These are phyloP conservation scores for Eremochloa ophiuroides DNA, from an alignment of 176 grass and related monocot species.

Conservation along the genomic window DNA sequence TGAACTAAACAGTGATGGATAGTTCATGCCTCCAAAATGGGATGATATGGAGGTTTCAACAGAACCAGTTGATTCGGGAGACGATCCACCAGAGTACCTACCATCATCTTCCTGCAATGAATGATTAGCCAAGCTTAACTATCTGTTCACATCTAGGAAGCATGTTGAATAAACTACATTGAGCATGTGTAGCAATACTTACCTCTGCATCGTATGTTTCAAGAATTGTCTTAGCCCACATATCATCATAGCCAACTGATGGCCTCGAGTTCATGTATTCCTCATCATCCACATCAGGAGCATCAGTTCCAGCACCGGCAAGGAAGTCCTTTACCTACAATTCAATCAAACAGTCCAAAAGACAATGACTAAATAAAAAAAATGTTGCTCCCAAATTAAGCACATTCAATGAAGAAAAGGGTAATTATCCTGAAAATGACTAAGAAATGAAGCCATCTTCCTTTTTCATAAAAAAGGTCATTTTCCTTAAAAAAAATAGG, in stretches of 20 bases:
- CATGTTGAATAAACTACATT: conserved; percentile 15
- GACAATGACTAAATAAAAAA: neutral
- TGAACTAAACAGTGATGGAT: conserved; percentile 96
- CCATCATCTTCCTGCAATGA: conserved; percentile 92
- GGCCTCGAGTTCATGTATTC: conserved; percentile 90
- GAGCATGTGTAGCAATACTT: conserved; percentile 29
- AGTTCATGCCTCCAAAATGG: conserved; percentile 95
- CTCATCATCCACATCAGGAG: conserved; percentile 98
- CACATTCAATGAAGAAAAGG: conserved; percentile 11
- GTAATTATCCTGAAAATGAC: neutral
- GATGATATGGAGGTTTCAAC: conserved; percentile 99
- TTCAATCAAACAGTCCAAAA: conserved; percentile 19
- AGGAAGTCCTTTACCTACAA: conserved; percentile 97
- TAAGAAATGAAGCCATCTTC: conserved; percentile 11
- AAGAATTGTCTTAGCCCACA: conserved; percentile 99
- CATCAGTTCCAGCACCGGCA: conserved; percentile 98
- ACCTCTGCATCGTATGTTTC: conserved; percentile 88
- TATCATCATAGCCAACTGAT: conserved; percentile 93
- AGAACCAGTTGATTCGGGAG: conserved; percentile 90
- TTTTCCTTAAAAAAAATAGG: neutral
- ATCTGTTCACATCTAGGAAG: conserved; percentile 1
- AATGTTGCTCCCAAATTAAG: conserved; percentile 1
- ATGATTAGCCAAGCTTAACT: neutral
- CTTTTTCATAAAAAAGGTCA: neutral
- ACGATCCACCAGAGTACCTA: conserved; percentile 84